Conservation (phyloP, 305 asterid genomes). For the Lippia alba region DNA sequence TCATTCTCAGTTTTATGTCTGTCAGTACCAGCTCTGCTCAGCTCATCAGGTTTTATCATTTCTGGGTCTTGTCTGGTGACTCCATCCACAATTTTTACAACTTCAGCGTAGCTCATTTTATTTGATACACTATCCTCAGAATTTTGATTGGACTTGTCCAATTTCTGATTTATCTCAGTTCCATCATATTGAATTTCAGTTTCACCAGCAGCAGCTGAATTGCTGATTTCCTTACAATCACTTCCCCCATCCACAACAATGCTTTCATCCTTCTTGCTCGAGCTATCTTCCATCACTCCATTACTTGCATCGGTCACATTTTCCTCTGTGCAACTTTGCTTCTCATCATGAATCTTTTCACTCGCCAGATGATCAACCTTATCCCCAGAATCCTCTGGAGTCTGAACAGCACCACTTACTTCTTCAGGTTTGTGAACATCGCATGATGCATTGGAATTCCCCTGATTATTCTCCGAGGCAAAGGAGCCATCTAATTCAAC, state of each 20-base stretch:
- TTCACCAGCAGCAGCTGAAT: slow-evolving; percentile 34
- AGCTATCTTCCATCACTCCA: slow-evolving; percentile 40
- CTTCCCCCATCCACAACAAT: slow-evolving; percentile 39
- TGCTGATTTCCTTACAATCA: slow-evolving; percentile 41
- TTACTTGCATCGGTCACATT: slow-evolving; percentile 37
- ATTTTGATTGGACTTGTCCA: slow-evolving; percentile 35
- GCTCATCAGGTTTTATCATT: slow-evolving; percentile 33
- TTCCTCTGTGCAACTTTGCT: slow-evolving; percentile 37
- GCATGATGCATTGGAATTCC: slow-evolving; percentile 34
- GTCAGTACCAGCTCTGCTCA: slow-evolving; percentile 33
- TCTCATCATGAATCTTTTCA: slow-evolving; percentile 40
- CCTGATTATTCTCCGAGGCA: slow-evolving; percentile 40
- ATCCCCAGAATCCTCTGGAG: slow-evolving; percentile 37
- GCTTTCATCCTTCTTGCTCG: slow-evolving; percentile 35
- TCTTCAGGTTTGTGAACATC: slow-evolving; percentile 41
- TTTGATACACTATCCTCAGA: slow-evolving; percentile 41
- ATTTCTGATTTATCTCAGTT: slow-evolving; percentile 44
- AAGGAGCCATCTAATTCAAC: slow-evolving; percentile 39
- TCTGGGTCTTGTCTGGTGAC: slow-evolving; percentile 34
- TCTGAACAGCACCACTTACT: slow-evolving; percentile 41
- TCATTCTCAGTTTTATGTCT: slow-evolving; percentile 38
- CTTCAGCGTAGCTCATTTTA: slow-evolving; percentile 48
- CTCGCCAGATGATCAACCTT: slow-evolving; percentile 31
- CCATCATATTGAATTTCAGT: slow-evolving; percentile 36
- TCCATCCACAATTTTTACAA: slow-evolving; percentile 34